Percentiles rank a stretch among this genome's conserved stretches.
phyloP scores from a whole-genome alignment of 352 stramenopile species.

The Phytophthora idaei region DNA sequence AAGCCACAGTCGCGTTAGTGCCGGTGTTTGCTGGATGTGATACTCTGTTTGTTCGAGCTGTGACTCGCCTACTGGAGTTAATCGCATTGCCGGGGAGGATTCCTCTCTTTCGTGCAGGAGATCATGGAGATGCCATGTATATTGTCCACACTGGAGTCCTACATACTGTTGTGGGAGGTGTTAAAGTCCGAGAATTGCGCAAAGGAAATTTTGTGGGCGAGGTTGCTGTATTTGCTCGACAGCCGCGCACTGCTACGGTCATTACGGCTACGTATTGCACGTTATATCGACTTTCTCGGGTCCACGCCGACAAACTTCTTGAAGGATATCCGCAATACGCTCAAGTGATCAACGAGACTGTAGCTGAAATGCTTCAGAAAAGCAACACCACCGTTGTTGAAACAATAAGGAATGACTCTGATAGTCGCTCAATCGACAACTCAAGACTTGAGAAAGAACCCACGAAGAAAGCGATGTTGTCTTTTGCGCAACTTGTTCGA shows the following conservation, averaged over 20 bases:
- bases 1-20: slow-evolving; percentile 54
- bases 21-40: slow-evolving; percentile 70
- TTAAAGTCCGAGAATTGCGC: slow-evolving; percentile 71
- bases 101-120: slow-evolving; percentile 58
- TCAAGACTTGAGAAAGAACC: not conserved
- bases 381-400: slow-evolving; percentile 12
- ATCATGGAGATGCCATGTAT: slow-evolving; percentile 78
- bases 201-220: slow-evolving; percentile 76
- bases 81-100: slow-evolving; percentile 59
- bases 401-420: not conserved
- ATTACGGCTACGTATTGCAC: slow-evolving; percentile 71
- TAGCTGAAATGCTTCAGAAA: slow-evolving; percentile 50
- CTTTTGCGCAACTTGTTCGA: slow-evolving; percentile 28
- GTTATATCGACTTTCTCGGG: slow-evolving; percentile 57
- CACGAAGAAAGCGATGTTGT: slow-evolving; percentile 10
- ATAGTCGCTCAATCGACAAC: slow-evolving; percentile 1
- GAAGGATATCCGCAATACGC: slow-evolving; percentile 59
- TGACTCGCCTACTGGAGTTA: slow-evolving; percentile 62
- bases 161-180: slow-evolving; percentile 58
- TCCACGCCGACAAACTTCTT: slow-evolving; percentile 57
- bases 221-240: slow-evolving; percentile 64
- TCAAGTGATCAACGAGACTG: slow-evolving; percentile 45
- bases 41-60: slow-evolving; percentile 59
- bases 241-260: slow-evolving; percentile 67
- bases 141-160: slow-evolving; percentile 70